phyloP scores from a whole-genome alignment of 805 yeast genomes.

The Diddensiella santjacobensis region DNA sequence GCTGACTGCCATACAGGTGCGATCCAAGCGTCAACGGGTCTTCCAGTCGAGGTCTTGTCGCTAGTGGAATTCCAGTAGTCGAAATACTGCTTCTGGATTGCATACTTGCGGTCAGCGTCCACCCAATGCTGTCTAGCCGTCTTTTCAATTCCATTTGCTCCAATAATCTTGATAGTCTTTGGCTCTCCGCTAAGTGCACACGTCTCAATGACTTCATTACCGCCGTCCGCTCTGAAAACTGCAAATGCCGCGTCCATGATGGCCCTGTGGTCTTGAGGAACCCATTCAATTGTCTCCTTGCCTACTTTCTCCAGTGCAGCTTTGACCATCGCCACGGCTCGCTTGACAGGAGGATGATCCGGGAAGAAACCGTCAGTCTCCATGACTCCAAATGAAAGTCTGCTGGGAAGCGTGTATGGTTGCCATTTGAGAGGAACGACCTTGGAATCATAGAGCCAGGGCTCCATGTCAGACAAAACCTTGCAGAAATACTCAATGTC shows the following conservation, averaged over 20 bases:
- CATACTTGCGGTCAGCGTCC: neutral
- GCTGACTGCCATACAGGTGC: slow-evolving; percentile 49
- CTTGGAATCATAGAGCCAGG: slow-evolving; percentile 16
- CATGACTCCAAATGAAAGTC: slow-evolving; percentile 11
- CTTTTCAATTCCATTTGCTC: slow-evolving; percentile 43
- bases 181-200: slow-evolving; percentile 40
- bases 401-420: neutral
- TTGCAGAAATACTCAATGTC: slow-evolving; percentile 49
- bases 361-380: slow-evolving; percentile 40
- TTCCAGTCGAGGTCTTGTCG: slow-evolving; percentile 35
- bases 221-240: slow-evolving; percentile 48
- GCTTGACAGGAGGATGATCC: slow-evolving; percentile 48
- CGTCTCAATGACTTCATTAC: slow-evolving; percentile 47
- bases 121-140: slow-evolving; percentile 11
- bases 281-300: slow-evolving; percentile 28
- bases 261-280: slow-evolving; percentile 25
- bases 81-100: slow-evolving; percentile 4
- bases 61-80: slow-evolving; percentile 5
- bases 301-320: slow-evolving; percentile 20
- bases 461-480: slow-evolving; percentile 17
- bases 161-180: slow-evolving; percentile 51
- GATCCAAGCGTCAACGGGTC: slow-evolving; percentile 26
- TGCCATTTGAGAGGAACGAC: slow-evolving; percentile 16
- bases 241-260: slow-evolving; percentile 61
- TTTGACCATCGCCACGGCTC: slow-evolving; percentile 41